A percentile compares a stretch with the other conserved stretches of the same genome.
Evolutionary conservation across 306 rosid species (phyloP).

Genomic region (Castanea mollissima): DNA sequence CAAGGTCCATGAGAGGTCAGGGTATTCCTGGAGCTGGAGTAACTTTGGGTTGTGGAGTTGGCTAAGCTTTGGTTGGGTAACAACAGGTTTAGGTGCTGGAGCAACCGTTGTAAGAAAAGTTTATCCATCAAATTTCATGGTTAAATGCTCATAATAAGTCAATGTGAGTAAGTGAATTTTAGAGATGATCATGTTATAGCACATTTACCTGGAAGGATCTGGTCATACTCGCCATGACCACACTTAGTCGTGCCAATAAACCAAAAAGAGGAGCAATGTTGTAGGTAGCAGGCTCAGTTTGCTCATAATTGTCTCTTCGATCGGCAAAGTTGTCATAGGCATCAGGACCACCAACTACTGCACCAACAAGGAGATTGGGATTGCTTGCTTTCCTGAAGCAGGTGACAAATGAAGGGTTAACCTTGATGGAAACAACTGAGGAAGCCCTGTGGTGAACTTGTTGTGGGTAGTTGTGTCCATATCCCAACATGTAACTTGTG

Average conservation of each 20-base stretch:
- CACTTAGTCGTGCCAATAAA: constrained; percentile 64
- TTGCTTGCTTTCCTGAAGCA: constrained; percentile 77
- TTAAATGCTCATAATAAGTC: neutral
- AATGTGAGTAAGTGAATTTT: neutral
- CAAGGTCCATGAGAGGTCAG: too few relatives aligned
- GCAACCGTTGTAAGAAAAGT: constrained; percentile 43
- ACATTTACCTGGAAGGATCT: constrained; percentile 79
- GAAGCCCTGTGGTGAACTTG: constrained; percentile 91
- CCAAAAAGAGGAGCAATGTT: constrained; percentile 97
- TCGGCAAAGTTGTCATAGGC: constrained; percentile 96
- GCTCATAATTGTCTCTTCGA: constrained; percentile 83
- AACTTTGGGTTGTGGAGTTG: constrained; percentile 40
- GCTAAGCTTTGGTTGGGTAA: constrained; percentile 30
- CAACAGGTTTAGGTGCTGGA: constrained; percentile 36
- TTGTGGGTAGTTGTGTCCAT: constrained; percentile 77
- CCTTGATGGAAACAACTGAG: constrained; percentile 85
- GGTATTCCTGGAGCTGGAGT: constrained; percentile 66
- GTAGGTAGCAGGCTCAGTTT: constrained; percentile 97
- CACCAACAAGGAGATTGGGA: constrained; percentile 82
- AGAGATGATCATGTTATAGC: neutral
- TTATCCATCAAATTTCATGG: neutral
- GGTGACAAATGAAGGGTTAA: constrained; percentile 63
- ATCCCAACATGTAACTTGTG: constrained; percentile 92
- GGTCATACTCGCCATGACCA: constrained; percentile 64
- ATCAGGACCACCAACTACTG: constrained; percentile 93